Base-by-base conservation (phyloP, 108 stramenopile genomes). In the Skeletonema costatum region DNA sequence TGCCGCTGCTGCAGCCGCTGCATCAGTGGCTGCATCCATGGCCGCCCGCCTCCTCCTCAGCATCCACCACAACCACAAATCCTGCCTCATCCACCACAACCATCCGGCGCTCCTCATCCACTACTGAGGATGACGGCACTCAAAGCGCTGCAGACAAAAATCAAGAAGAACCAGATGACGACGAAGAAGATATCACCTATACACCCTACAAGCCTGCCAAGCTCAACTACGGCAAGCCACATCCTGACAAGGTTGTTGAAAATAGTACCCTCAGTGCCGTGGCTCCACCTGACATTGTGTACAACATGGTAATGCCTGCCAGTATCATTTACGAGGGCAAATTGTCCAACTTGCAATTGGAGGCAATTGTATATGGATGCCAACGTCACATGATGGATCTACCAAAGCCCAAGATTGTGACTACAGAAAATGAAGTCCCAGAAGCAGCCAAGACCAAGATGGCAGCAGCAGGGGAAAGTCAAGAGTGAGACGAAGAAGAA, bases 321-420 rank as follows among this genome's bases (percentile, higher is more conserved):
- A 46, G 58, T 50, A 71, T 82, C 38, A 77, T 82, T 16, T n/a
- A n/a, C 32, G 65, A 82, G 71, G 81, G 81, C 8, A 77, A 77
- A 48, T 53, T 86, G n/a, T 70, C 68, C 60, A 71, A 78, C 61
- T 64, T 78, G 0, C 85, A 86, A 72, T 64, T 86, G 35, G 85
- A 86, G 63, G 81, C 77, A 13, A 73, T 86, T 30, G 77, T 82
- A 5, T 86, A 78, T 48, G 85, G 76, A 14, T 80, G 80, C 32
- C 70, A 73, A 53, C 64, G 76, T 13, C 81, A 76, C 62, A 67
- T 73, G 75, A 44, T 68, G 9, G 74, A 75, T 70, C 2, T 80
- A 5, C 80, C 68, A 0, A 29, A 29, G 60, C 21, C 5, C 0
- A 61, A 46, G 44, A 16, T 46, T 46, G 14, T 16, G 16, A 46